A percentile compares a stretch with the other conserved stretches of the same genome.
Conservation (phyloP, 2,329 filamentous ascomycete genomes). For the Polytolypa hystricis region DNA sequence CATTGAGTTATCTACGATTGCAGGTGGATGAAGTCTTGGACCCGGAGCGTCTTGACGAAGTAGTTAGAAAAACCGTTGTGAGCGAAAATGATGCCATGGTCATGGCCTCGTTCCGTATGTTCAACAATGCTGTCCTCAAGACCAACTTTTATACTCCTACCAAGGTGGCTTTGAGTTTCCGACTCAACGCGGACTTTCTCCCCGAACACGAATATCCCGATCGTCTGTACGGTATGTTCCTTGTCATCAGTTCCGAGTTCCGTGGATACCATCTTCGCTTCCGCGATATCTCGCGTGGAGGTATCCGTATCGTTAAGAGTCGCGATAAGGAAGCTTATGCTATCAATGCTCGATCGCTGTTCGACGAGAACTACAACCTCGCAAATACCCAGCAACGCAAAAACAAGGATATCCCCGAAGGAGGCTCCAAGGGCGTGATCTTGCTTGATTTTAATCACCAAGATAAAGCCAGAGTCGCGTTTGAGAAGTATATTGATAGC, state of each 20-base stretch:
- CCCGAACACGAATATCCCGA: constrained; percentile 88
- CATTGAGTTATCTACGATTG: constrained; percentile 55
- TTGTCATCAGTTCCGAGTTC: constrained; percentile 93
- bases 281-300: constrained; percentile 90
- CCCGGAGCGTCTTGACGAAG: constrained; percentile 60
- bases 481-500: constrained; percentile 99
- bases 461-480: constrained; percentile 81
- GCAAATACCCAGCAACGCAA: constrained; percentile 98
- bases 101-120: constrained; percentile 90
- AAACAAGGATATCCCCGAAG: constrained; percentile 99
- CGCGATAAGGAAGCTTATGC: constrained; percentile 89
- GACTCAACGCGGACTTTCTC: constrained; percentile 68
- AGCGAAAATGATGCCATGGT: constrained; percentile 98
- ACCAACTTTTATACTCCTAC: constrained; percentile 97
- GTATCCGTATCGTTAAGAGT: constrained; percentile 97
- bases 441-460: constrained; percentile 89
- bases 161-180: constrained; percentile 95
- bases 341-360: constrained; percentile 92
- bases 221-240: constrained; percentile 93
- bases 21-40: constrained; percentile 64
- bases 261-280: constrained; percentile 96
- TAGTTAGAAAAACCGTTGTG: constrained; percentile 66
- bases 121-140: constrained; percentile 89
- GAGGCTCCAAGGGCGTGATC: constrained; percentile 95
- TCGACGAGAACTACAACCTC: constrained; percentile 97